A percentile compares a stretch with the other conserved stretches of the same genome.
These are phyloP conservation scores for Hypoxylon sp. DNA, from an alignment of 2,329 filamentous ascomycete species.

Conservation along the genomic window DNA sequence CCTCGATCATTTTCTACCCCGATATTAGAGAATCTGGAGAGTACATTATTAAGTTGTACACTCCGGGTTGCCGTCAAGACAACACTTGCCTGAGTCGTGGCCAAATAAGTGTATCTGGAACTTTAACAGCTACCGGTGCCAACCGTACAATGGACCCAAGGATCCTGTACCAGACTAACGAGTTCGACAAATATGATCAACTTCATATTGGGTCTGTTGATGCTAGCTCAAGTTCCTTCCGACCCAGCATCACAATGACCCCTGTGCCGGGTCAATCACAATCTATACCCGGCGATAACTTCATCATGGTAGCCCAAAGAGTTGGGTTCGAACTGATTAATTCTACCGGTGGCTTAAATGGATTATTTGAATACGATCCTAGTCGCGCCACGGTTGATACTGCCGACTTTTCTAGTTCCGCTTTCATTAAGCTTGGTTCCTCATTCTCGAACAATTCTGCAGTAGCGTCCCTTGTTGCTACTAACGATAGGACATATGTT, in stretches of 20 bases:
- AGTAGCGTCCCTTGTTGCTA: constrained; percentile 77
- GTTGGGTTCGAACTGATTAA: constrained; percentile 83
- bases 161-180: constrained; percentile 88
- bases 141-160: constrained; percentile 67
- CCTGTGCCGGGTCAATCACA: constrained; percentile 74
- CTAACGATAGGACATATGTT: constrained; percentile 77
- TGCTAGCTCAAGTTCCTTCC: constrained; percentile 79
- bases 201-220: constrained; percentile 91
- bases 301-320: constrained; percentile 90
- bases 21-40: constrained; percentile 91
- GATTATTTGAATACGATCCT: constrained; percentile 90
- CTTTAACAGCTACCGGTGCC: constrained; percentile 69
- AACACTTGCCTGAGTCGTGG: constrained; percentile 82
- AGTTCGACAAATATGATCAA: constrained; percentile 96
- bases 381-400: constrained; percentile 69
- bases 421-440: constrained; percentile 82
- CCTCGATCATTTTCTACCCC: constrained; percentile 83
- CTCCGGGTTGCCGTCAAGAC: constrained; percentile 89
- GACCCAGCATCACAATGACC: constrained; percentile 83
- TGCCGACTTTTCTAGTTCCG: constrained; percentile 77
- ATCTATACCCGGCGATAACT: constrained; percentile 61
- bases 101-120: constrained; percentile 83
- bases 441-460: constrained; percentile 77
- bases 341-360: constrained; percentile 86
- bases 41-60: constrained; percentile 92